These are phyloP conservation scores for Candida silvicultrix DNA, from an alignment of 805 yeast species.

Conservation along the genomic window DNA sequence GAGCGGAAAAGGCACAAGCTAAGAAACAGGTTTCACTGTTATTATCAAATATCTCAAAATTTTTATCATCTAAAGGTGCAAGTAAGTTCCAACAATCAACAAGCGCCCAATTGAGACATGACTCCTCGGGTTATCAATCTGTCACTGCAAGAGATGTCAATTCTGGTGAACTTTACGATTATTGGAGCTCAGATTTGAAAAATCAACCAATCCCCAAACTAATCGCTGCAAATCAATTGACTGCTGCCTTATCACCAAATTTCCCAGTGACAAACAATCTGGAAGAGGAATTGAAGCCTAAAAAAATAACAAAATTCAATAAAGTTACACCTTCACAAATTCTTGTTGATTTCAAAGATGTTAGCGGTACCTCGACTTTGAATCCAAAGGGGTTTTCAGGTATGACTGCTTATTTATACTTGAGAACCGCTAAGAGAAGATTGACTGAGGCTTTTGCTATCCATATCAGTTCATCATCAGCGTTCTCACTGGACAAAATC, in stretches of 20 bases:
- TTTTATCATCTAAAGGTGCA: conserved; percentile 40
- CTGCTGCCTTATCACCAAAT: conserved; percentile 66
- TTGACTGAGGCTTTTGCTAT: conserved; percentile 79
- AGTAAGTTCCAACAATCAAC: conserved; percentile 22
- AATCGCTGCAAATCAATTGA: conserved; percentile 61
- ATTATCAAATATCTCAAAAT: conserved; percentile 54
- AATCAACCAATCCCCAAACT: conserved; percentile 43
- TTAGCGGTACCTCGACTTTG: conserved; percentile 51
- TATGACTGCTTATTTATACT: conserved; percentile 64
- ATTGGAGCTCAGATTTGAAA: conserved; percentile 16
- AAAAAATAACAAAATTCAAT: conserved; percentile 38
- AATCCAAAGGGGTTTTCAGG: conserved; percentile 66
- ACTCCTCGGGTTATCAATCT: conserved; percentile 61
- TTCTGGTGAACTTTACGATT: conserved; percentile 50
- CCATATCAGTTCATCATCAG: conserved; percentile 51
- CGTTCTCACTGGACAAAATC: conserved; percentile 55
- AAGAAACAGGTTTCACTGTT: conserved; percentile 45
- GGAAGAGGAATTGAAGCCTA: conserved; percentile 35
- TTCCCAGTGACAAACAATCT: conserved; percentile 47
- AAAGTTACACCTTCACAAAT: conserved; percentile 51
- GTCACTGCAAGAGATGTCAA: conserved; percentile 56
- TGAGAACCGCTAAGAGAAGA: conserved; percentile 56
- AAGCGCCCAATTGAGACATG: conserved; percentile 27
- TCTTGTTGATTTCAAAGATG: conserved; percentile 70
- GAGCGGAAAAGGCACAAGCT: conserved; percentile 42